phyloP scores from a whole-genome alignment of 257 asterid species.

The Solanum bukasovii region DNA sequence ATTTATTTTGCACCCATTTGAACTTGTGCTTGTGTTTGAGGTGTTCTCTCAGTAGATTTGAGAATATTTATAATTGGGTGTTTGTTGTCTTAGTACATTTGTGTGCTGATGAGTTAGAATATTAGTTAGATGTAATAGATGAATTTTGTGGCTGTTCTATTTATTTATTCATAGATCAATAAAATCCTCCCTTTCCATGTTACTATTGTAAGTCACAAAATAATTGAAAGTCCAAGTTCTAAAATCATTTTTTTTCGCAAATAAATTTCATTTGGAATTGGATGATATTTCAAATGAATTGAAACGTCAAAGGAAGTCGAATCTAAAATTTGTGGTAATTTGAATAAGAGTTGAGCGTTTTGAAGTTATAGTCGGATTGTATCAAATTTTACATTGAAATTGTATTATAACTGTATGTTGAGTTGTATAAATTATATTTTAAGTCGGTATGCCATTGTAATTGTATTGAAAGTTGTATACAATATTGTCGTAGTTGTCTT shows the following conservation, averaged over 20 bases:
- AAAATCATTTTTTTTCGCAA: background rate
- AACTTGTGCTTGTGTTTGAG: too few relatives aligned
- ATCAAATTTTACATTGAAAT: too few relatives aligned
- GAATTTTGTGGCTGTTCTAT: background rate
- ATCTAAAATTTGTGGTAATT: background rate
- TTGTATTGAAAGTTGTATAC: background rate
- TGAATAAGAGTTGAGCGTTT: background rate
- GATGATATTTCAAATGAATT: background rate
- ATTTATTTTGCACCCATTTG: background rate
- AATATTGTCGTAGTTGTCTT: background rate
- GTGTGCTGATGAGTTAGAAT: too few relatives aligned
- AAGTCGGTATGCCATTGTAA: too few relatives aligned
- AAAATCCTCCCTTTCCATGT: background rate
- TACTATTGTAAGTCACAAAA: background rate
- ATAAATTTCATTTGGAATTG: background rate
- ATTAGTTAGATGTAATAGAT: background rate
- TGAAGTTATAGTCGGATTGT: background rate
- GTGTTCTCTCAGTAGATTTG: too few relatives aligned
- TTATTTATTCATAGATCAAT: too few relatives aligned
- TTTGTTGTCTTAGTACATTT: too few relatives aligned
- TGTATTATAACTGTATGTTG: too few relatives aligned
- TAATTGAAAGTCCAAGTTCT: background rate
- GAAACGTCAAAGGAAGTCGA: background rate
- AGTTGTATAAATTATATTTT: background rate
- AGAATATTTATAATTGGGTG: too few relatives aligned